Percentiles rank a stretch among this genome's conserved stretches.
Evolutionary conservation across 2,329 filamentous ascomycete genomes (phyloP).

Genomic region (Bipolaris bicolor): DNA sequence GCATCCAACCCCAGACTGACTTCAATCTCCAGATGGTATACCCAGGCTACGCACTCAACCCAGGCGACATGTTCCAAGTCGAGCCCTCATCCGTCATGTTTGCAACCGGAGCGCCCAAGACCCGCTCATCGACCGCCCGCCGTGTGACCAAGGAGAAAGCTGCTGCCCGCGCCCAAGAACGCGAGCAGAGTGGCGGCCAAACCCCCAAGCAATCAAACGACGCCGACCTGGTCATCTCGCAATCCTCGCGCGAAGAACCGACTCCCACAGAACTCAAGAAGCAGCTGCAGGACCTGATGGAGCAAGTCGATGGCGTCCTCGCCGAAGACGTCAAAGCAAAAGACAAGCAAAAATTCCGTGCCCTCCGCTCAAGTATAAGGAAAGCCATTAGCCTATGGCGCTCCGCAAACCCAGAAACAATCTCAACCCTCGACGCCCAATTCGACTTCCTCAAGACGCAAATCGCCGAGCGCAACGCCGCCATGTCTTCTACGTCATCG

Average conservation of each 20-base stretch:
- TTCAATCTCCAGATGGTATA: conserved; percentile 73
- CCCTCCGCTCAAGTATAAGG: conserved; percentile 71
- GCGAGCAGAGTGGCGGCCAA: conserved; percentile 27
- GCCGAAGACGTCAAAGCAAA: conserved; percentile 66
- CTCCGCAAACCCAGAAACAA: conserved; percentile 51
- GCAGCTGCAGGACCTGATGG: conserved; percentile 44
- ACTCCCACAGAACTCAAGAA: conserved; percentile 41
- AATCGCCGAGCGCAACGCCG: conserved; percentile 23
- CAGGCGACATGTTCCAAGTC: conserved; percentile 97
- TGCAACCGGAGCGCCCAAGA: conserved; percentile 79
- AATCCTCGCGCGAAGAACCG: conserved; percentile 32
- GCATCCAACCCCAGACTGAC: conserved; percentile 1
- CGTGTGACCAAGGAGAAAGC: conserved; percentile 38
- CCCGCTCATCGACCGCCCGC: conserved; percentile 37
- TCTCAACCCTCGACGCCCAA: conserved; percentile 51
- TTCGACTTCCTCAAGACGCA: conserved; percentile 55
- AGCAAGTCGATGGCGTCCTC: conserved; percentile 66
- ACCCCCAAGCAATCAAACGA: conserved; percentile 19
- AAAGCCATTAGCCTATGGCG: conserved; percentile 65
- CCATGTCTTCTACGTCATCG: conserved; percentile 1
- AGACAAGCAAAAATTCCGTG: conserved; percentile 76
- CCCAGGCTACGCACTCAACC: conserved; percentile 92
- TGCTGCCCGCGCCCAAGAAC: conserved; percentile 37
- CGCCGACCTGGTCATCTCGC: conserved; percentile 6
- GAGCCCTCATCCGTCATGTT: conserved; percentile 86